A percentile compares a stretch with the other conserved stretches of the same genome.
Conservation (phyloP, 805 yeast genomes). For the Yamadazyma takamatsuzukensis region DNA sequence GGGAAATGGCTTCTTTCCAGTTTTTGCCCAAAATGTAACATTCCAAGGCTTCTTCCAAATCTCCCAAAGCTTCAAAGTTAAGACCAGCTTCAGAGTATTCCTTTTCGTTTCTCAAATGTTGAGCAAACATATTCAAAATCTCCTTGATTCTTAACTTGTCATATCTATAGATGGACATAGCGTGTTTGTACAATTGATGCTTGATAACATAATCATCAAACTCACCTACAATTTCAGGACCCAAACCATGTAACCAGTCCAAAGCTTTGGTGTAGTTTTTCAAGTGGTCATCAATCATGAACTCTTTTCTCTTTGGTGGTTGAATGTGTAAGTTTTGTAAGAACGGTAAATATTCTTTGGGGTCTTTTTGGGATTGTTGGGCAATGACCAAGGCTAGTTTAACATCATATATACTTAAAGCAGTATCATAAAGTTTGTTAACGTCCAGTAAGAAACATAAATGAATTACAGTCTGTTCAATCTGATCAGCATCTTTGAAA, state of each 20-base stretch:
- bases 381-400: conserved; percentile 80
- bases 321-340: conserved; percentile 74
- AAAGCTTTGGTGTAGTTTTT: conserved; percentile 68
- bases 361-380: conserved; percentile 96
- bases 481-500: conserved; percentile 42
- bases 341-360: conserved; percentile 93
- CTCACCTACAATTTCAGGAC: conserved; percentile 42
- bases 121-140: conserved; percentile 63
- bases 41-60: conserved; percentile 59
- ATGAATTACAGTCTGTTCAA: conserved; percentile 67
- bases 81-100: conserved; percentile 76
- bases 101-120: conserved; percentile 48
- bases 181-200: conserved; percentile 68
- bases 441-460: conserved; percentile 90
- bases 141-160: conserved; percentile 47
- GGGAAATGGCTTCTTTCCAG: conserved; percentile 82
- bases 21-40: conserved; percentile 64
- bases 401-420: conserved; percentile 80
- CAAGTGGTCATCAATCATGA: conserved; percentile 75
- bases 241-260: conserved; percentile 53
- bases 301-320: conserved; percentile 61
- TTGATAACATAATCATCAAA: conserved; percentile 63
- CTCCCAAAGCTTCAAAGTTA: conserved; percentile 65
- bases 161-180: conserved; percentile 59
- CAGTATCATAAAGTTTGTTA: conserved; percentile 70